Percentiles rank a stretch among this genome's conserved stretches.
Evolutionary conservation across 2,329 filamentous ascomycete species (phyloP).

Genomic region (Stachybotrys elegans): DNA sequence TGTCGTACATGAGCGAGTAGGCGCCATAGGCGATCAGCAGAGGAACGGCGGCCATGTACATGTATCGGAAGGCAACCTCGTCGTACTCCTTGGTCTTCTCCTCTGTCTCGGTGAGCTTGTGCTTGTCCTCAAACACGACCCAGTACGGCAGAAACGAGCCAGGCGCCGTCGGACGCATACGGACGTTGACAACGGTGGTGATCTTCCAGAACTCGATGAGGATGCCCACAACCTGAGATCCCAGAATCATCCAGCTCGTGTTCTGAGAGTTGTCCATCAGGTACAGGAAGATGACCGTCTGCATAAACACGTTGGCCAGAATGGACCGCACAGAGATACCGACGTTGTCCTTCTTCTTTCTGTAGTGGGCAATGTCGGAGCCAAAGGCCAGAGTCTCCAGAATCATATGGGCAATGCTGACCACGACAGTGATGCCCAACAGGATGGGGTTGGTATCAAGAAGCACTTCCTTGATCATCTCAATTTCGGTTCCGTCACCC

Average conservation of each 20-base stretch:
- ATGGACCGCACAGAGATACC: conserved; percentile 96
- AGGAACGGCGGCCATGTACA: conserved; percentile 88
- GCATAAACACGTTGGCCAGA: conserved; percentile 97
- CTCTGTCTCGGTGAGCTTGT: conserved; percentile 90
- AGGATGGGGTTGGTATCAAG: conserved; percentile 92
- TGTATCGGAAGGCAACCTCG: conserved; percentile 93
- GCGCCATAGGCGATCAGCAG: conserved; percentile 82
- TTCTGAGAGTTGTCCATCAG: conserved; percentile 95
- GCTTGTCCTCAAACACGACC: conserved; percentile 90
- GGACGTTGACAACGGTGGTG: conserved; percentile 89
- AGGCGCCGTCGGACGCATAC: conserved; percentile 63
- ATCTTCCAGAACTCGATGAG: conserved; percentile 81
- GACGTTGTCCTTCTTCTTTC: conserved; percentile 99
- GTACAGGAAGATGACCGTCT: conserved; percentile 91
- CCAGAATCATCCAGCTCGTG: conserved; percentile 98
- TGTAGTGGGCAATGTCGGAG: conserved; percentile 95
- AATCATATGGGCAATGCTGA: conserved; percentile 85
- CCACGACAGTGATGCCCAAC: conserved; percentile 75
- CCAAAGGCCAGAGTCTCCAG: conserved; percentile 97
- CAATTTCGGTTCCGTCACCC: conserved; percentile 88
- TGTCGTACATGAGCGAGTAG: conserved; percentile 89
- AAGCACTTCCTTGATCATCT: conserved; percentile 94
- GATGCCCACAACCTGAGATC: conserved; percentile 80
- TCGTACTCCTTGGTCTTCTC: conserved; percentile 99
- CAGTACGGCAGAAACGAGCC: conserved; percentile 73